Evolutionary conservation across 2,329 filamentous ascomycete genomes (phyloP).

Genomic region (Nemania bipapillata): DNA sequence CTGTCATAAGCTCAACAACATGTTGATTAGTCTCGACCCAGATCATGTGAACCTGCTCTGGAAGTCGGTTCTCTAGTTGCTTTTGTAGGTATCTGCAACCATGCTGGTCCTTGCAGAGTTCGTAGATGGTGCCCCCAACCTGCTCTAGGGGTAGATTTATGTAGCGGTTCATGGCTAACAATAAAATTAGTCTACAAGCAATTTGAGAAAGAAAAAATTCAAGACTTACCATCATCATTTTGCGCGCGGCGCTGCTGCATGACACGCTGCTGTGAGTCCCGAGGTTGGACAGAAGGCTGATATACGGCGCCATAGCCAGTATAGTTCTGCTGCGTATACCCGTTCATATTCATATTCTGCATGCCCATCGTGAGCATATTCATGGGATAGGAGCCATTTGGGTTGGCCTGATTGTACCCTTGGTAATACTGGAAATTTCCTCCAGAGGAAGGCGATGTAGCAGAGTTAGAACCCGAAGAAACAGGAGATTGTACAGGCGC

Average conservation of each 20-base stretch:
- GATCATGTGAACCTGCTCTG: conserved; percentile 88
- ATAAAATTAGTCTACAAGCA: conserved; percentile 16
- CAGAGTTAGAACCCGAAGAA: conserved; percentile 37
- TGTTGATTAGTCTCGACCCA: conserved; percentile 93
- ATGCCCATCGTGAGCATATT: conserved; percentile 75
- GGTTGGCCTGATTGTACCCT: conserved; percentile 48
- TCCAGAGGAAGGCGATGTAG: conserved; percentile 25
- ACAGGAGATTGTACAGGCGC: conserved; percentile 45
- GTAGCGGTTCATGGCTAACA: conserved; percentile 77
- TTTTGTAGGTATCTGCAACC: conserved; percentile 97
- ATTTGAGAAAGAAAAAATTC: neutral
- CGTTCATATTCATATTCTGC: conserved; percentile 65
- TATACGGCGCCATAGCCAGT: conserved; percentile 66
- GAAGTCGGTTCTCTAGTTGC: conserved; percentile 90
- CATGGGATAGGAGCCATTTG: conserved; percentile 55
- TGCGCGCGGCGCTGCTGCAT: conserved; percentile 79
- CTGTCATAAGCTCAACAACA: conserved; percentile 97
- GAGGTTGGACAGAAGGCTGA: conserved; percentile 61
- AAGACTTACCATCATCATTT: conserved; percentile 74
- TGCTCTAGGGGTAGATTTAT: conserved; percentile 84
- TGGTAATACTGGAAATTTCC: conserved; percentile 41
- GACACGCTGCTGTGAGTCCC: conserved; percentile 79
- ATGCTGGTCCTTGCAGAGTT: conserved; percentile 96
- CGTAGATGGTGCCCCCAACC: conserved; percentile 84
- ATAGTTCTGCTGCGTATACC: conserved; percentile 68